Conservation (phyloP, 2,329 filamentous ascomycete species). For the Aspergillus unguis region DNA sequence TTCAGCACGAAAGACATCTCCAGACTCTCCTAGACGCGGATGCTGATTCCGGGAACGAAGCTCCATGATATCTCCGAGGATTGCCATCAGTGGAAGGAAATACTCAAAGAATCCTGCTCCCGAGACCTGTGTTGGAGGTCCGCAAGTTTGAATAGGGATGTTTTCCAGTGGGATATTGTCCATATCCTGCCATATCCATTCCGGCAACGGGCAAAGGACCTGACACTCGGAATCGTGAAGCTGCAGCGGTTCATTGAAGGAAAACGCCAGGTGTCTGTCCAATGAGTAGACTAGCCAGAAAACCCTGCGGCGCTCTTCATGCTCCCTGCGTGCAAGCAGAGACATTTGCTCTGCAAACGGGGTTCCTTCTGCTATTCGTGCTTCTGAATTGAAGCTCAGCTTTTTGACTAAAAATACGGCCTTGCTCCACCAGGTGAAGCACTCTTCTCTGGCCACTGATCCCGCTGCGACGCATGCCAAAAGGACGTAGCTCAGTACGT, state of each 20-base stretch:
- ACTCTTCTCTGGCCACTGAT: constrained; percentile 50
- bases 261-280: constrained; percentile 49
- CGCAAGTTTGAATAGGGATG: constrained; percentile 35
- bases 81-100: constrained; percentile 50
- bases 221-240: constrained; percentile 48
- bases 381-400: constrained; percentile 6
- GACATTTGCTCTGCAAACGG: not conserved
- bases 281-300: constrained; percentile 51
- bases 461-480: constrained; percentile 48
- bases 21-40: constrained; percentile 41
- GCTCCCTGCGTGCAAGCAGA: not conserved
- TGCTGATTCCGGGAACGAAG: constrained; percentile 46
- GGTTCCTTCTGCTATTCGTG: not conserved
- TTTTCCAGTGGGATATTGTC: constrained; percentile 30
- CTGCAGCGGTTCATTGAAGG: constrained; percentile 45
- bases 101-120: constrained; percentile 50
- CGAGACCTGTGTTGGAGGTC: constrained; percentile 35
- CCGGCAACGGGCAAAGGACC: constrained; percentile 37
- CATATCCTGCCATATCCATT: constrained; percentile 42
- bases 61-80: constrained; percentile 51
- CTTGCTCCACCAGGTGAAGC: constrained; percentile 49
- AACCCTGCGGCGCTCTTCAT: constrained; percentile 46
- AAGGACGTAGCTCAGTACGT: constrained; percentile 47
- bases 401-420: constrained; percentile 37
- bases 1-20: constrained; percentile 34